Base-by-base conservation (phyloP, 495 filamentous ascomycete genomes). In the Aspergillus olivimuriae region DNA sequence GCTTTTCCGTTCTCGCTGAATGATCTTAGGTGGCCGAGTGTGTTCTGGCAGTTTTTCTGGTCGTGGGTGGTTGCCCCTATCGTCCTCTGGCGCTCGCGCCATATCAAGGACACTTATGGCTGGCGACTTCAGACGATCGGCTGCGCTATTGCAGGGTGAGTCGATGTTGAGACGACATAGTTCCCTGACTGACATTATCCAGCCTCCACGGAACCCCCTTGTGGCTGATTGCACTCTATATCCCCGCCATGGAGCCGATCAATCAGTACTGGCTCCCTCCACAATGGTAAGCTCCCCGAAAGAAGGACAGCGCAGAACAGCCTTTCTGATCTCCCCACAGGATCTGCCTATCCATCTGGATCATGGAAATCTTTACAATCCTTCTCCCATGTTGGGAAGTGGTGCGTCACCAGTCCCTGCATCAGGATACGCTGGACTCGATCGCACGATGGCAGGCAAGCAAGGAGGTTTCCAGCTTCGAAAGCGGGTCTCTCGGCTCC, bases 61-160 rank as follows among this genome's bases (percentile, higher is more conserved):
- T 66, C 78, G 16, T 84, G 74, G 65, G 56, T 82, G 30, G 66
- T 78, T 40, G 75, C 77, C 31, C 70, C 68, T 0, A 55, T 66
- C 36, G 46, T 72, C 26, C 53, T 75, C 2, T 73, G 61, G 58
- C 65, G 65, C 33, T 60, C 70, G 19, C 63, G 69, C 20, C 49
- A 63, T 26, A 83, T 86, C 44, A 69, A 63, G 35, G 82, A 86
- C 49, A 80, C 81, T 4, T 75, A 84, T 39, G 75, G 77, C 41
- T 86, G 82, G 82, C 72, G 80, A 14, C 47, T 72, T 3, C 81
- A 86, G 51, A 85, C 81, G 9, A 78, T 77, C 21, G 60, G 70
- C 16, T 81, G 78, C 53, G 74, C 75, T 48, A 45, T 85, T 43
- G 75, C 78, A 69, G 60, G 45, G 61, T 45, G 6, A 43, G 52